Conservation (phyloP, 208 protist species). For the Endotrypanum monterogeii region DNA sequence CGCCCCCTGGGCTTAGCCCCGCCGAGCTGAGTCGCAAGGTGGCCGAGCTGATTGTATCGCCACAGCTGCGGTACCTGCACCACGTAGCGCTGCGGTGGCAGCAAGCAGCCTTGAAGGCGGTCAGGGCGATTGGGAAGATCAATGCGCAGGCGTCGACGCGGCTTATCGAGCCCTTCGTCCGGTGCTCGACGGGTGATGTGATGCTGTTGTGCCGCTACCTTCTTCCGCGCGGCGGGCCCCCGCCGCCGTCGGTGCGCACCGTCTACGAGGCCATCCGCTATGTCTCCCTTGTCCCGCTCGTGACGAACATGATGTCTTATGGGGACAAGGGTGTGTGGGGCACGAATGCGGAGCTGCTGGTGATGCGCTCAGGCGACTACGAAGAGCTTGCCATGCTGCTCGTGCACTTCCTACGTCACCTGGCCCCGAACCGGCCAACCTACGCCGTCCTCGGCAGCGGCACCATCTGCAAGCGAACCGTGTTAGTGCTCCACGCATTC, state of each 20-base stretch:
- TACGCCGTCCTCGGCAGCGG: slow-evolving; percentile 67
- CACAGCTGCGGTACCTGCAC: slow-evolving; percentile 65
- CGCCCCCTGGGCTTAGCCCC: slow-evolving; percentile 32
- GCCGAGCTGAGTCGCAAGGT: slow-evolving; percentile 41
- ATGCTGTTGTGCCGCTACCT: slow-evolving; percentile 77
- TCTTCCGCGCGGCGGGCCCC: slow-evolving; percentile 59
- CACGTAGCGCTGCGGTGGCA: slow-evolving; percentile 63
- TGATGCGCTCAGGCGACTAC: slow-evolving; percentile 65
- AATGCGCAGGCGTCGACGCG: slow-evolving; percentile 61
- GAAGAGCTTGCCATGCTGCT: slow-evolving; percentile 82
- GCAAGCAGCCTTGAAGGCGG: slow-evolving; percentile 31
- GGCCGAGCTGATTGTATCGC: slow-evolving; percentile 49
- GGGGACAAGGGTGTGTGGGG: slow-evolving; percentile 71
- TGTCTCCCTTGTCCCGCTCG: slow-evolving; percentile 70
- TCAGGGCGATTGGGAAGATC: slow-evolving; percentile 52
- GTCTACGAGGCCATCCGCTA: slow-evolving; percentile 78
- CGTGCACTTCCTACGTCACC: slow-evolving; percentile 68
- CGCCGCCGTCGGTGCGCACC: slow-evolving; percentile 57
- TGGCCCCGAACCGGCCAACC: slow-evolving; percentile 54
- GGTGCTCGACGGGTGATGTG: slow-evolving; percentile 71
- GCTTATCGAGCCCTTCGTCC: slow-evolving; percentile 74
- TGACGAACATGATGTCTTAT: slow-evolving; percentile 63
- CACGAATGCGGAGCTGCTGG: slow-evolving; percentile 77
- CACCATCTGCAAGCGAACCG: slow-evolving; percentile 55
- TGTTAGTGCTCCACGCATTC: slow-evolving; percentile 73